Conservation (phyloP, 1,284 basidiomycete genomes). For the Stereum hirsutum region DNA sequence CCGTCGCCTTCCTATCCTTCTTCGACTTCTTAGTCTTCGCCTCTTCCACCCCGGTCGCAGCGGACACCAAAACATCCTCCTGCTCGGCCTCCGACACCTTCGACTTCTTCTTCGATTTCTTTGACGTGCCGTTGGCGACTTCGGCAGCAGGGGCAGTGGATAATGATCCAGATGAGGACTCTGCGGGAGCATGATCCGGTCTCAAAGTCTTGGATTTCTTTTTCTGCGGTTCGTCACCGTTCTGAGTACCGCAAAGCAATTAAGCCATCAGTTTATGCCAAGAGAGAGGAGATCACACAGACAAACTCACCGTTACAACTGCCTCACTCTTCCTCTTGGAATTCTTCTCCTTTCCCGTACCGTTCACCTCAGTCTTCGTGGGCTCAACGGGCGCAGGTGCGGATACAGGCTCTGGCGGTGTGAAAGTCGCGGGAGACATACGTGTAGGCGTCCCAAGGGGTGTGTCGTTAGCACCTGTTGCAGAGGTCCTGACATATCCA, state of each 20-base stretch:
- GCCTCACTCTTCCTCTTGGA: slow-evolving; percentile 19
- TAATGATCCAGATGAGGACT: no score
- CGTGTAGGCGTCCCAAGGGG: slow-evolving; percentile 56
- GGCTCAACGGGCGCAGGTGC: slow-evolving; percentile 5
- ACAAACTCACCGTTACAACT: slow-evolving; percentile 2
- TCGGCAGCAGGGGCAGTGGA: no score
- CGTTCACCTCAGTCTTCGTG: slow-evolving; percentile 5
- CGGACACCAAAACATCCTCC: neutral
- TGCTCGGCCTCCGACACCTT: slow-evolving; percentile 8
- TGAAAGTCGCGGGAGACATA: slow-evolving; percentile 30
- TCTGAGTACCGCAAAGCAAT: neutral
- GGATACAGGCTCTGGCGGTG: slow-evolving; percentile 11
- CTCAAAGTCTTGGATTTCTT: slow-evolving; percentile 2
- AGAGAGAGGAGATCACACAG: neutral
- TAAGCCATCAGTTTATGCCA: neutral
- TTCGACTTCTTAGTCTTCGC: slow-evolving; percentile 10
- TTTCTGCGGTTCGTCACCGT: slow-evolving; percentile 4
- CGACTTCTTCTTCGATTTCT: slow-evolving; percentile 21
- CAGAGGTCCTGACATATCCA: no score
- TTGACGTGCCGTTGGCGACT: slow-evolving; percentile 12
- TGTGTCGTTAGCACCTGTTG: slow-evolving; percentile 58
- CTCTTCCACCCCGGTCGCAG: neutral
- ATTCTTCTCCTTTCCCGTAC: slow-evolving; percentile 13
- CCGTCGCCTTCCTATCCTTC: slow-evolving; percentile 5
- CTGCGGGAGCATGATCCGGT: neutral